Evolutionary conservation across 2,329 filamentous ascomycete species (phyloP).

Genomic region (Reticulascus tulasneorum): DNA sequence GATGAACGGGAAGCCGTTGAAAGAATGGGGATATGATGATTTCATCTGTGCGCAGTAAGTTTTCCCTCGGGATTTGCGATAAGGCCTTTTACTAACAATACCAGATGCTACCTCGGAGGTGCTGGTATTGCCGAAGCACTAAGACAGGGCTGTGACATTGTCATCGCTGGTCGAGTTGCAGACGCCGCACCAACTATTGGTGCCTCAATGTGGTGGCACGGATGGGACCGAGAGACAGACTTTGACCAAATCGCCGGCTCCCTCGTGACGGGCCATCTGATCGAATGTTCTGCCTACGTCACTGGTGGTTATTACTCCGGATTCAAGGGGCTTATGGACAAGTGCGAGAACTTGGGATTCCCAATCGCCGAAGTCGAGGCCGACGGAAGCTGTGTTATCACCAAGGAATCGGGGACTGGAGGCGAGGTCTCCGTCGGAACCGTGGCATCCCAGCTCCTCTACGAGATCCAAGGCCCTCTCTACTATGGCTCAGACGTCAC

Average conservation of each 20-base stretch:
- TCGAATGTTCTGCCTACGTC: conserved; percentile 51
- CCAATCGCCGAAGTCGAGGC: conserved; percentile 45
- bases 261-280: conserved; percentile 48
- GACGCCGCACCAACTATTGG: conserved; percentile 52
- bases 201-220: conserved; percentile 52
- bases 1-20: conserved; percentile 19
- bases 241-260: conserved; percentile 49
- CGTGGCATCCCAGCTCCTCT: conserved; percentile 27
- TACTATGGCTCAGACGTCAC: conserved; percentile 30
- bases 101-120: conserved; percentile 16
- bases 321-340: conserved; percentile 34
- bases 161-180: conserved; percentile 44
- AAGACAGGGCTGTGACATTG: conserved; percentile 36
- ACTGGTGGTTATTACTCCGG: conserved; percentile 53
- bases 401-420: conserved; percentile 21
- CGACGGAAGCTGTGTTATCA: conserved; percentile 31
- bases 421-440: conserved; percentile 21
- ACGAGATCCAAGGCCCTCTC: conserved; percentile 32
- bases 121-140: conserved; percentile 14
- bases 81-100: not conserved
- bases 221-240: conserved; percentile 42
- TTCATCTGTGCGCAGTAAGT: conserved; percentile 7
- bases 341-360: conserved; percentile 39
- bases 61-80: too few relatives aligned
- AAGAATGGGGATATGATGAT: conserved; percentile 19